Evolutionary conservation across 805 yeast species (phyloP).

Genomic region (Candida michaelii): DNA sequence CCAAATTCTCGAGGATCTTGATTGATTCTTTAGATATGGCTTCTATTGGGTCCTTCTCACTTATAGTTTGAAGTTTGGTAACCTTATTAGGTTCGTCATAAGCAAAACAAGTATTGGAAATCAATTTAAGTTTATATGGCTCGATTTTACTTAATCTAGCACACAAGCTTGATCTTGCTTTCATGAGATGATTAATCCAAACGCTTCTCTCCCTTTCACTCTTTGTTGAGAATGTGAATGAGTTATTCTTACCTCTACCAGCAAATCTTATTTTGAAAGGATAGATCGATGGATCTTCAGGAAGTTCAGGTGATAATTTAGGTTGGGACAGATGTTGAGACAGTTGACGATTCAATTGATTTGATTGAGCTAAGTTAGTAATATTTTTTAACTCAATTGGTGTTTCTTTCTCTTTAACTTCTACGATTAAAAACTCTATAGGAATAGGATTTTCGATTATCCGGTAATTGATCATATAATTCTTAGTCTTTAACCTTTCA

Average conservation of each 20-base stretch:
- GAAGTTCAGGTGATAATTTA: slow-evolving; percentile 16
- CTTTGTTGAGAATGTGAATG: slow-evolving; percentile 51
- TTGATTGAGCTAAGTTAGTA: slow-evolving; percentile 18
- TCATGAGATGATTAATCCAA: slow-evolving; percentile 47
- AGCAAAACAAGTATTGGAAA: slow-evolving; percentile 62
- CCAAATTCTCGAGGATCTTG: slow-evolving; percentile 20
- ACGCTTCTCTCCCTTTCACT: slow-evolving; percentile 49
- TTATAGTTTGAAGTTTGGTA: slow-evolving; percentile 51
- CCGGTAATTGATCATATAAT: slow-evolving; percentile 28
- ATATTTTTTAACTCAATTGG: slow-evolving; percentile 19
- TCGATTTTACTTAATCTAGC: slow-evolving; percentile 38
- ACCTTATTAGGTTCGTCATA: slow-evolving; percentile 57
- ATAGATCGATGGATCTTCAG: slow-evolving; percentile 32
- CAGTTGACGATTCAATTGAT: slow-evolving; percentile 17
- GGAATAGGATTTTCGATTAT: slow-evolving; percentile 62
- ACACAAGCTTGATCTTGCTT: slow-evolving; percentile 26
- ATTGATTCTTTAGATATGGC: slow-evolving; percentile 23
- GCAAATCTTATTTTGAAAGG: slow-evolving; percentile 58
- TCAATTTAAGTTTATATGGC: slow-evolving; percentile 52
- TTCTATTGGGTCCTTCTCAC: slow-evolving; percentile 53
- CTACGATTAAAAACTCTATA: slow-evolving; percentile 55
- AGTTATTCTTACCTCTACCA: slow-evolving; percentile 51
- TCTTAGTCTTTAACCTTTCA: slow-evolving; percentile 46
- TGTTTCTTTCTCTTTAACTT: slow-evolving; percentile 37
- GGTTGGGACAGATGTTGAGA: slow-evolving; percentile 10